Evolutionary conservation across 495 filamentous ascomycete species (phyloP).

Genomic region (Penicillium psychrofluorescens): DNA sequence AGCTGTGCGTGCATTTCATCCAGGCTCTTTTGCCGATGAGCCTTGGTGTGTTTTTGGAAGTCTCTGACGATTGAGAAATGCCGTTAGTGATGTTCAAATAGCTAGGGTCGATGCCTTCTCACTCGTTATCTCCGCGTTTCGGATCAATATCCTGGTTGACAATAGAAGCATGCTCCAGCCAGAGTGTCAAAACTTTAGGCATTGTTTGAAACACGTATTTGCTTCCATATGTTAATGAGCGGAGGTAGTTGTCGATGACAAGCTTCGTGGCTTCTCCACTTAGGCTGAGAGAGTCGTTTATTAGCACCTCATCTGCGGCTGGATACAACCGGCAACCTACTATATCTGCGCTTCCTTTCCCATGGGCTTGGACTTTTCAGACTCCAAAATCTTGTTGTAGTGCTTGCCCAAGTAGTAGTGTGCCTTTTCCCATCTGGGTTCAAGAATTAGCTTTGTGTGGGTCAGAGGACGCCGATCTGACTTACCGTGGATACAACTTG

Average conservation of each 20-base stretch:
- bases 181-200: slow-evolving; percentile 83
- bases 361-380: slow-evolving; percentile 68
- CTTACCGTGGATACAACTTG: slow-evolving; percentile 35
- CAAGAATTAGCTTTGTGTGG: slow-evolving; percentile 4
- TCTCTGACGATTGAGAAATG: slow-evolving; percentile 27
- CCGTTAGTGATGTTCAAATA: background rate
- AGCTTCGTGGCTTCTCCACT: slow-evolving; percentile 80
- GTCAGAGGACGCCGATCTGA: background rate
- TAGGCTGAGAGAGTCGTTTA: slow-evolving; percentile 19
- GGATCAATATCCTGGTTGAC: slow-evolving; percentile 60
- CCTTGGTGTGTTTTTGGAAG: slow-evolving; percentile 46
- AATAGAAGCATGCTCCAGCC: slow-evolving; percentile 81
- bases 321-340: slow-evolving; percentile 15
- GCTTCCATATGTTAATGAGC: slow-evolving; percentile 76
- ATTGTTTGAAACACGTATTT: slow-evolving; percentile 95
- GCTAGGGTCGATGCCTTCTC: background rate
- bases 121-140: slow-evolving; percentile 55
- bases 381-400: slow-evolving; percentile 93
- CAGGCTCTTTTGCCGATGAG: slow-evolving; percentile 57
- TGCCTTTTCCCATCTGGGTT: slow-evolving; percentile 79
- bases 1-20: slow-evolving; percentile 64
- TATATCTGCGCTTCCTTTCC: slow-evolving; percentile 54
- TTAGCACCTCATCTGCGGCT: background rate
- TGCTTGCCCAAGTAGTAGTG: slow-evolving; percentile 96
- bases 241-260: slow-evolving; percentile 86